Conservation (phyloP, 306 rosid species). For the Acmispon strigosus region DNA sequence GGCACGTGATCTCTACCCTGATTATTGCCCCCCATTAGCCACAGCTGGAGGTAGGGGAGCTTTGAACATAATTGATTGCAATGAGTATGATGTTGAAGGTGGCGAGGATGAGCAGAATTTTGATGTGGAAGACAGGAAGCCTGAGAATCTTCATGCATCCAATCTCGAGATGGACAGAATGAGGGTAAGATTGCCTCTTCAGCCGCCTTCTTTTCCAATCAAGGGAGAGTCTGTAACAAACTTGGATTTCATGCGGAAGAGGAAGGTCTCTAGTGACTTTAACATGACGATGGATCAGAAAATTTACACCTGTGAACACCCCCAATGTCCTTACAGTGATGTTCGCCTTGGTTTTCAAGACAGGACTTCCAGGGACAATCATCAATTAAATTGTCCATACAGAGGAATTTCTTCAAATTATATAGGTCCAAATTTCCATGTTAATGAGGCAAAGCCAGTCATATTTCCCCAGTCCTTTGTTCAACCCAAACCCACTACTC, state of each 20-base stretch:
- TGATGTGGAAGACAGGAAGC: conserved; percentile 55
- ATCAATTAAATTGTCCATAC: conserved; percentile 46
- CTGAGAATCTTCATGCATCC: conserved; percentile 33
- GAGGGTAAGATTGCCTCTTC: conserved; percentile 25
- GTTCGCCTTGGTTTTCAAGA: conserved; percentile 41
- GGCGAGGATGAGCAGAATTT: conserved; percentile 46
- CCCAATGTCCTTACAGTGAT: conserved; percentile 49
- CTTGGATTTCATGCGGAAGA: conserved; percentile 50
- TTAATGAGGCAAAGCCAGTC: conserved; percentile 49
- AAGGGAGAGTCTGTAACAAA: conserved; percentile 43
- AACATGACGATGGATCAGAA: conserved; percentile 40
- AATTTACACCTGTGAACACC: conserved; percentile 41
- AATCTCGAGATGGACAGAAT: conserved; percentile 44
- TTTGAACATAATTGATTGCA: conserved; percentile 42
- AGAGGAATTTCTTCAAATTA: conserved; percentile 33
- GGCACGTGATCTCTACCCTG: conserved; percentile 61
- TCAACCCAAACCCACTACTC: conserved; percentile 30
- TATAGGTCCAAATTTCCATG: conserved; percentile 45
- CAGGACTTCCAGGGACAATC: conserved; percentile 53
- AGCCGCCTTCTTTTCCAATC: conserved; percentile 35
- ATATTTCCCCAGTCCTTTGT: conserved; percentile 45
- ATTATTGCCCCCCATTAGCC: conserved; percentile 36
- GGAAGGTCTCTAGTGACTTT: conserved; percentile 40
- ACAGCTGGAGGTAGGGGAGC: conserved; percentile 55
- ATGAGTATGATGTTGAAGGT: conserved; percentile 71